A percentile compares a stretch with the other conserved stretches of the same genome.
phyloP scores from a whole-genome alignment of 495 filamentous ascomycete species.

The Jackrogersella minutella region DNA sequence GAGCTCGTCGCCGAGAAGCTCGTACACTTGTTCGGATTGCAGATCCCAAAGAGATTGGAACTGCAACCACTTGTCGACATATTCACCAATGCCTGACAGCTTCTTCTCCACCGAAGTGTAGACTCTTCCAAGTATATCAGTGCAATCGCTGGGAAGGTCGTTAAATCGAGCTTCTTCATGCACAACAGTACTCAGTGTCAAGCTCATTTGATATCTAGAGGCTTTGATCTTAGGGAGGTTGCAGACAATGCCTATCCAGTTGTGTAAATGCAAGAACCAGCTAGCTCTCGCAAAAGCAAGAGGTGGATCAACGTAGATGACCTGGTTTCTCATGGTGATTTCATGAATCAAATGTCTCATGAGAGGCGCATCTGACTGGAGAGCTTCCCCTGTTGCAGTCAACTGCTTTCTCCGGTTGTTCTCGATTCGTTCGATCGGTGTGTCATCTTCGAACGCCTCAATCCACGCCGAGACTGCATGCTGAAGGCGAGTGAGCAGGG shows the following conservation, averaged over 20 bases:
- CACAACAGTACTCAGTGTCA: conserved; percentile 65
- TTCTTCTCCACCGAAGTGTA: conserved; percentile 83
- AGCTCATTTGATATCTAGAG: conserved; percentile 89
- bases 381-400: conserved; percentile 46
- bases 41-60: conserved; percentile 99
- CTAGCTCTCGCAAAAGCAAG: conserved; percentile 89
- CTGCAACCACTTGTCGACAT: conserved; percentile 96
- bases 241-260: conserved; percentile 91
- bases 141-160: conserved; percentile 84
- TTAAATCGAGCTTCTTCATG: conserved; percentile 79
- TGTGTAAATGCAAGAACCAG: conserved; percentile 92
- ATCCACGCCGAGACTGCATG: conserved; percentile 87
- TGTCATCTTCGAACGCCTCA: conserved; percentile 74
- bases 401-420: conserved; percentile 50
- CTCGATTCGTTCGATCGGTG: conserved; percentile 56
- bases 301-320: conserved; percentile 93
- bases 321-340: conserved; percentile 94
- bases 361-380: conserved; percentile 59
- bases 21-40: conserved; percentile 92
- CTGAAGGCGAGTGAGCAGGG: conserved; percentile 77
- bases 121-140: conserved; percentile 75
- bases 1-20: conserved; percentile 87
- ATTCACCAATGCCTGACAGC: conserved; percentile 74
- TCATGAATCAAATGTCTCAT: conserved; percentile 82
- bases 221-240: conserved; percentile 92